phyloP scores from a whole-genome alignment of 441 rosid species.

The Pelargonium citronellum region DNA sequence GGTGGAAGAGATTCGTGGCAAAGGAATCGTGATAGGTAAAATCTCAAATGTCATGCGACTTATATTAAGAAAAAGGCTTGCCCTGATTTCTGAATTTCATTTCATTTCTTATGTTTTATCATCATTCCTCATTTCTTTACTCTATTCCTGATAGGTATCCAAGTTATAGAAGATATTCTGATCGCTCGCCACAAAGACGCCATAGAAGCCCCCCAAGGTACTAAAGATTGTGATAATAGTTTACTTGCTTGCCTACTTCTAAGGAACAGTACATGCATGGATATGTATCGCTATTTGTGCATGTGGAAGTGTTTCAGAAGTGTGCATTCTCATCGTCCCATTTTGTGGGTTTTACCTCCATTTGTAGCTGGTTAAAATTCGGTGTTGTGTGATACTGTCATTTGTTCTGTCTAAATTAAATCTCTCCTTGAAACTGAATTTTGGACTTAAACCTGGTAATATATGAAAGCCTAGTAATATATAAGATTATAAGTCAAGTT shows the following conservation, averaged over 20 bases:
- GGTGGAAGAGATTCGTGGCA: conserved; percentile 61
- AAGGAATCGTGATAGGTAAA: conserved; percentile 69
- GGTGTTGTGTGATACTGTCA: background rate
- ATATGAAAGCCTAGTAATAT: too few relatives aligned
- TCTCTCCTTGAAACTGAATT: background rate
- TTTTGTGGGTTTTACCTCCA: too few relatives aligned
- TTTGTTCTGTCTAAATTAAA: background rate
- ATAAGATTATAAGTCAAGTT: too few relatives aligned
- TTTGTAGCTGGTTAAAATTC: too few relatives aligned
- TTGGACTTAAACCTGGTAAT: background rate
- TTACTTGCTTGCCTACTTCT: background rate
- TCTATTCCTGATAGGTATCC: conserved; percentile 42
- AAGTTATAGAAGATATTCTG: conserved; percentile 46
- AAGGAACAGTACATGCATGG: background rate
- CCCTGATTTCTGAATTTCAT: background rate
- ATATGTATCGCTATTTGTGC: background rate
- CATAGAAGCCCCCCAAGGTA: conserved; percentile 80
- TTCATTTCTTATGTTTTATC: background rate
- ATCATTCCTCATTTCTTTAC: conserved; percentile 9
- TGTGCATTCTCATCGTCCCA: too few relatives aligned
- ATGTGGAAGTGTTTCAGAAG: too few relatives aligned
- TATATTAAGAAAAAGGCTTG: background rate
- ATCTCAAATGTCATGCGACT: conserved; percentile 14
- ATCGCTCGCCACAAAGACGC: conserved; percentile 46
- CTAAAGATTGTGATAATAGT: background rate